Evolutionary conservation across 176 grass and related monocot species (phyloP).

Genomic region (Bothriochloa decipiens): DNA sequence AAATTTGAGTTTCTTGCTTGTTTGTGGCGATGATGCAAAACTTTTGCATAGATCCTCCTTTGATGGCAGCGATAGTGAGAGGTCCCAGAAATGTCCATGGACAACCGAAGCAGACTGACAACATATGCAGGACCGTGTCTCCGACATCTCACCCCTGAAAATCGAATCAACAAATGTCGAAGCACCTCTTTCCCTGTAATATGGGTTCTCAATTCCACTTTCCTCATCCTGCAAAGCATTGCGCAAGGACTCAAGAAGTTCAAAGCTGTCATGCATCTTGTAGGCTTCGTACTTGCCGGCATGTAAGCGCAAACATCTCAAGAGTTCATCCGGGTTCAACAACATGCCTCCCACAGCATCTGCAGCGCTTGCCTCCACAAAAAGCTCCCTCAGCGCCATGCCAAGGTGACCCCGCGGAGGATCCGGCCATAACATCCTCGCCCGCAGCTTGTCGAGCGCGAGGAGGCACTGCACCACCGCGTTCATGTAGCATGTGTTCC

Average conservation of each 20-base stretch:
- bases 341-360: constrained; percentile 36
- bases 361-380: constrained; percentile 41
- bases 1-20: background rate
- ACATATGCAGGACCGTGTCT: constrained; percentile 47
- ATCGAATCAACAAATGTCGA: constrained; percentile 51
- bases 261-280: constrained; percentile 69
- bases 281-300: constrained; percentile 14
- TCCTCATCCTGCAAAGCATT: constrained; percentile 51
- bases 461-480: constrained; percentile 84
- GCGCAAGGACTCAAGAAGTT: constrained; percentile 59
- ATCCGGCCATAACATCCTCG: constrained; percentile 48
- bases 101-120: constrained; percentile 46
- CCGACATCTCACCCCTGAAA: constrained; percentile 50
- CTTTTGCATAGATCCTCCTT: constrained; percentile 44
- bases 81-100: constrained; percentile 42
- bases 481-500: constrained; percentile 84
- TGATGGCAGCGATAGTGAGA: constrained; percentile 63
- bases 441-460: constrained; percentile 55
- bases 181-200: background rate
- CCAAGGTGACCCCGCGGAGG: constrained; percentile 41
- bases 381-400: constrained; percentile 54
- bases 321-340: constrained; percentile 51
- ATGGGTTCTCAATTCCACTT: constrained; percentile 1
- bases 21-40: background rate
- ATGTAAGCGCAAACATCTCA: constrained; percentile 42